A percentile compares a stretch with the other conserved stretches of the same genome.
Conservation (phyloP, 768 basidiomycete species). For the Infundibulicybe gibba region DNA sequence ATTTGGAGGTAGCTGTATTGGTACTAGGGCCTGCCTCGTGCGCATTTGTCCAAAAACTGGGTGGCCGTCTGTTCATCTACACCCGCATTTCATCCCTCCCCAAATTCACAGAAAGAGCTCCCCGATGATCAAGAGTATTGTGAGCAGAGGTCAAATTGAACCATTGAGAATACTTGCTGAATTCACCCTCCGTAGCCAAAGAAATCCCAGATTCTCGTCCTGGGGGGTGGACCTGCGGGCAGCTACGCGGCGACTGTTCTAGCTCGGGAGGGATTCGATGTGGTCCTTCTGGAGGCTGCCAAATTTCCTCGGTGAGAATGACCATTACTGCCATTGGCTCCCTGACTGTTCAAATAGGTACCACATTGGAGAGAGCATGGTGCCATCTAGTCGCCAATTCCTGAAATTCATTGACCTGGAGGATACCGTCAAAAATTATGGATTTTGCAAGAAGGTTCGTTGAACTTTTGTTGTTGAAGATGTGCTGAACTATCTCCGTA, state of each 20-base stretch:
- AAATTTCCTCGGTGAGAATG: conserved; percentile 35
- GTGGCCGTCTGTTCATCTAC: too few species aligned
- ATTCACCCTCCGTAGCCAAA: conserved; percentile 6
- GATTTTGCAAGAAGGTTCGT: conserved; percentile 45
- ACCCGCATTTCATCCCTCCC: too few species aligned
- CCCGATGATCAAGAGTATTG: too few species aligned
- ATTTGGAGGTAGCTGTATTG: too few species aligned
- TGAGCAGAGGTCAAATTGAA: too few species aligned
- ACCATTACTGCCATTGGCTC: background rate
- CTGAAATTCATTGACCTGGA: conserved; percentile 48
- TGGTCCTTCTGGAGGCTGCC: conserved; percentile 36
- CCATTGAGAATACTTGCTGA: too few species aligned
- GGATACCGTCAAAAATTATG: conserved; percentile 33
- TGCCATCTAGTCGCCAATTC: conserved; percentile 41
- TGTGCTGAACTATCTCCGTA: conserved; percentile 13
- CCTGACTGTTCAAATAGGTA: background rate
- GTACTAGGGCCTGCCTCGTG: too few species aligned
- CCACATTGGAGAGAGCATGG: conserved; percentile 14
- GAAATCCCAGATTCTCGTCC: conserved; percentile 26
- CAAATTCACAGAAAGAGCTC: too few species aligned
- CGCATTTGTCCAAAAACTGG: too few species aligned
- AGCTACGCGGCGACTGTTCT: conserved; percentile 41
- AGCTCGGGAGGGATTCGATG: conserved; percentile 36
- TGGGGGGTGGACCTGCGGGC: conserved; percentile 45
- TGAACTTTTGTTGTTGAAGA: background rate